phyloP scores from a whole-genome alignment of 495 filamentous ascomycete genomes.

The Penicillium malachiteum region DNA sequence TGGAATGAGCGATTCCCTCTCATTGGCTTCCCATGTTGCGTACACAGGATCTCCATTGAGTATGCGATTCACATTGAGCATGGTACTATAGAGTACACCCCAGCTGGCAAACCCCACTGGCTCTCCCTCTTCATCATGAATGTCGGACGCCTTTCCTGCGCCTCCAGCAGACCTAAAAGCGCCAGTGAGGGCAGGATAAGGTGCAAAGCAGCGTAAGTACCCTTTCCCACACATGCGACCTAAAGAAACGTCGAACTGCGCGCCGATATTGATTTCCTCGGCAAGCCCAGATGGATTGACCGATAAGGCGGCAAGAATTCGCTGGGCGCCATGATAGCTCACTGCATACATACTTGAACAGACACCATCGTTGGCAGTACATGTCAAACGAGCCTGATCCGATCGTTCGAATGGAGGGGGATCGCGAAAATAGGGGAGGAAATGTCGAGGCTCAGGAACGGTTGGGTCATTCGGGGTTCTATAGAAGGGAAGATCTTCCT shows the following conservation, averaged over 20 bases:
- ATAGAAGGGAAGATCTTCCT: constrained; percentile 13
- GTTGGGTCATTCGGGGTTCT: constrained; percentile 17
- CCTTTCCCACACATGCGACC: constrained; percentile 8
- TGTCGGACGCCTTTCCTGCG: constrained; percentile 10
- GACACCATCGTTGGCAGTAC: not conserved
- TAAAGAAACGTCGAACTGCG: constrained; percentile 8
- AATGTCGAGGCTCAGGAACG: not conserved
- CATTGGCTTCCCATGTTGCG: constrained; percentile 22
- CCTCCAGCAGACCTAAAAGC: constrained; percentile 4
- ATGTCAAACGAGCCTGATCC: constrained; percentile 8
- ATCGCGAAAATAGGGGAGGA: not conserved
- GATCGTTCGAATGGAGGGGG: not conserved
- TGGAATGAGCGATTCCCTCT: not conserved
- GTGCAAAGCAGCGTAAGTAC: constrained; percentile 12
- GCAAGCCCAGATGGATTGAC: constrained; percentile 6
- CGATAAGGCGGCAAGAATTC: constrained; percentile 34
- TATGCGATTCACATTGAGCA: constrained; percentile 41
- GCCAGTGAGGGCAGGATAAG: constrained; percentile 10
- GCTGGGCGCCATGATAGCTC: constrained; percentile 49
- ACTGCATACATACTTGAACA: constrained; percentile 43
- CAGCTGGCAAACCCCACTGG: not conserved
- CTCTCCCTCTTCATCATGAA: not conserved
- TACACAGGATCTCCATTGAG: constrained; percentile 18
- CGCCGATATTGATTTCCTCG: not conserved
- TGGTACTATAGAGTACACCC: constrained; percentile 45